A percentile compares a stretch with the other conserved stretches of the same genome.
These are phyloP conservation scores for Brassica cretica DNA, from an alignment of 345 rosid genomes.

Conservation along the genomic window DNA sequence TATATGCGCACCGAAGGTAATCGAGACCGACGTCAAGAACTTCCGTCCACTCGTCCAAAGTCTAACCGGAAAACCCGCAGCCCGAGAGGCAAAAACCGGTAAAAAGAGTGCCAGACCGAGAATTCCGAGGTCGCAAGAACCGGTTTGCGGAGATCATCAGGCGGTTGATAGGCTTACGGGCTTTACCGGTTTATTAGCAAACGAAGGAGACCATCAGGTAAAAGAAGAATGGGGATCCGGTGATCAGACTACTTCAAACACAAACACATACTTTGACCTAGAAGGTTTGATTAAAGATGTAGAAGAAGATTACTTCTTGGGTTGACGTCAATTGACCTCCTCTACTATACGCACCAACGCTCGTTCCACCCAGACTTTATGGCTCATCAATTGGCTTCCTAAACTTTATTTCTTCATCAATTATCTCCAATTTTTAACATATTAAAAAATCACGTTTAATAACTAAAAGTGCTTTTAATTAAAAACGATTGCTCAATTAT, in stretches of 20 bases:
- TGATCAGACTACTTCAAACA: slow-evolving; percentile 24
- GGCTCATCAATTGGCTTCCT: too few relatives aligned
- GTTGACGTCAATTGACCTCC: too few relatives aligned
- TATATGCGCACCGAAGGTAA: slow-evolving; percentile 87
- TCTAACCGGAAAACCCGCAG: slow-evolving; percentile 77
- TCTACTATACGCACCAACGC: too few relatives aligned
- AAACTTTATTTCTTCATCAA: too few relatives aligned
- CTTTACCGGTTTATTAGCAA: slow-evolving; percentile 30
- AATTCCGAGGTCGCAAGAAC: slow-evolving; percentile 22
- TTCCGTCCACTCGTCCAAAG: slow-evolving; percentile 84
- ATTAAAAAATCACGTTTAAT: too few relatives aligned
- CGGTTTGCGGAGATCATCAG: slow-evolving; percentile 19
- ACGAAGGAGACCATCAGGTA: slow-evolving; percentile 33
- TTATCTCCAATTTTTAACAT: too few relatives aligned
- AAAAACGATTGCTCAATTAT: too few relatives aligned
- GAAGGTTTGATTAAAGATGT: slow-evolving; percentile 45
- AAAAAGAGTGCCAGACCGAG: slow-evolving; percentile 16
- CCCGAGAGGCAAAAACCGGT: slow-evolving; percentile 29
- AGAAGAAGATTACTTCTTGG: slow-evolving; percentile 35
- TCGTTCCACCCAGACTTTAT: too few relatives aligned
- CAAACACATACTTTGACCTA: slow-evolving; percentile 42
- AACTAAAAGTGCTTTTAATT: too few relatives aligned
- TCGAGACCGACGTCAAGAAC: slow-evolving; percentile 82
- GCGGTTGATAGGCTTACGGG: slow-evolving; percentile 28
- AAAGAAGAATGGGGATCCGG: slow-evolving; percentile 44